These are phyloP conservation scores for Paratinospora sagittata DNA, from an alignment of 164 flowering plant species.

Conservation along the genomic window DNA sequence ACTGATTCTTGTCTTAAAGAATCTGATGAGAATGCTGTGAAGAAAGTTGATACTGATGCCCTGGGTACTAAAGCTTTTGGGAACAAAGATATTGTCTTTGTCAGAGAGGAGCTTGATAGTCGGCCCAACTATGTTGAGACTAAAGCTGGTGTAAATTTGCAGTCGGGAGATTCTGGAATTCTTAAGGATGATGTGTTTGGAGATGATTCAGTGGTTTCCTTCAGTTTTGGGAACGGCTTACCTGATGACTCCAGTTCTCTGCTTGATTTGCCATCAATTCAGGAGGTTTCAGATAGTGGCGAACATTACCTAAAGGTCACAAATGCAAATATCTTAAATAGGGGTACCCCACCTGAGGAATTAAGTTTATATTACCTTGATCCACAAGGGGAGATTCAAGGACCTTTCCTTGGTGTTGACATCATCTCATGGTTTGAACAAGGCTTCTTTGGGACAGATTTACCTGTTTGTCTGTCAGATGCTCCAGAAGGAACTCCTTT, in stretches of 20 bases:
- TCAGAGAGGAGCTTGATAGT: conserved; percentile 20
- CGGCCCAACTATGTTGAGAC: conserved; percentile 14
- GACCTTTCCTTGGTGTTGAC: conserved; percentile 88
- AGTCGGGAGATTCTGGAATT: conserved; percentile 15
- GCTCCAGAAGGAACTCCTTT: conserved; percentile 78
- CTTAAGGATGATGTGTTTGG: conserved; percentile 17
- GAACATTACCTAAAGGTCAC: conserved; percentile 12
- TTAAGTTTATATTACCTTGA: conserved; percentile 70
- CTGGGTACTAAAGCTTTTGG: conserved; percentile 8
- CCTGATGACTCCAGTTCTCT: conserved; percentile 39
- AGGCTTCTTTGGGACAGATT: conserved; percentile 82
- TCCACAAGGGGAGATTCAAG: conserved; percentile 92
- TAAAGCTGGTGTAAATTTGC: conserved; percentile 20
- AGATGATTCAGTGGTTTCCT: conserved; percentile 22
- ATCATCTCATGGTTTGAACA: conserved; percentile 88
- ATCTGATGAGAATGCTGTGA: conserved; percentile 12
- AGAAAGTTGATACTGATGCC: conserved; percentile 8
- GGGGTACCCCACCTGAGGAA: conserved; percentile 50
- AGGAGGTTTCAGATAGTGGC: conserved; percentile 19
- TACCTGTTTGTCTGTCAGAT: conserved; percentile 73
- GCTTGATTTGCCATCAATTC: conserved; percentile 23
- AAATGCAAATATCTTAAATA: conserved; percentile 22
- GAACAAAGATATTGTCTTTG: conserved; percentile 10
- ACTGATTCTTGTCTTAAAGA: conserved; percentile 16
- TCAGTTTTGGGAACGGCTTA: conserved; percentile 25